Conservation (phyloP, 129 eudicot species). For the Rutidosis leptorrhynchoides region DNA sequence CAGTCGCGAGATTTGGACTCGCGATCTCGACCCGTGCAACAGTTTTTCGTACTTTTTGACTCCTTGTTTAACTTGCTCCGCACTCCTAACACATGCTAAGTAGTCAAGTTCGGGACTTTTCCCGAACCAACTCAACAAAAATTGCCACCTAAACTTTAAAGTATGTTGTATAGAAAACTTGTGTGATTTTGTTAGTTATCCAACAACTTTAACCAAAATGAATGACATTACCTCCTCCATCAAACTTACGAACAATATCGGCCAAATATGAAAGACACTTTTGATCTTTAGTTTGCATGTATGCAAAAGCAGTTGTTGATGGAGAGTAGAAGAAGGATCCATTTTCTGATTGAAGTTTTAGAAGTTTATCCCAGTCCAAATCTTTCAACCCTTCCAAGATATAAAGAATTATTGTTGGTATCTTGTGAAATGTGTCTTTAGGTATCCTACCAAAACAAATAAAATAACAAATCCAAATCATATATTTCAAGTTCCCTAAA, state of each 20-base stretch:
- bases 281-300: conserved; percentile 33
- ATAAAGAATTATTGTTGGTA: conserved; percentile 23
- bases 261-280: conserved; percentile 23
- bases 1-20: too few relatives aligned
- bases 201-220: background rate
- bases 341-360: conserved; percentile 11
- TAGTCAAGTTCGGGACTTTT: too few relatives aligned
- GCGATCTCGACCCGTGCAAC: too few relatives aligned
- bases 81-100: too few relatives aligned
- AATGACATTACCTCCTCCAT: conserved; percentile 37
- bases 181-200: too few relatives aligned
- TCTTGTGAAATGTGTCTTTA: conserved; percentile 24
- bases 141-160: too few relatives aligned
- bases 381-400: conserved; percentile 30
- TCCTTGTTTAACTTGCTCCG: too few relatives aligned
- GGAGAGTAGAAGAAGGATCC: conserved; percentile 36
- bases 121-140: too few relatives aligned
- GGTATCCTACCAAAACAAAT: conserved; percentile 25
- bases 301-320: conserved; percentile 31
- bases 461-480: background rate
- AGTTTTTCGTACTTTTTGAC: too few relatives aligned
- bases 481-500: background rate
- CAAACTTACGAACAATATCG: conserved; percentile 4
- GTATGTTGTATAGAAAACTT: too few relatives aligned
- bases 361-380: background rate